These are phyloP conservation scores for Licmophora abbreviata DNA, from an alignment of 108 stramenopile species.

Conservation along the genomic window DNA sequence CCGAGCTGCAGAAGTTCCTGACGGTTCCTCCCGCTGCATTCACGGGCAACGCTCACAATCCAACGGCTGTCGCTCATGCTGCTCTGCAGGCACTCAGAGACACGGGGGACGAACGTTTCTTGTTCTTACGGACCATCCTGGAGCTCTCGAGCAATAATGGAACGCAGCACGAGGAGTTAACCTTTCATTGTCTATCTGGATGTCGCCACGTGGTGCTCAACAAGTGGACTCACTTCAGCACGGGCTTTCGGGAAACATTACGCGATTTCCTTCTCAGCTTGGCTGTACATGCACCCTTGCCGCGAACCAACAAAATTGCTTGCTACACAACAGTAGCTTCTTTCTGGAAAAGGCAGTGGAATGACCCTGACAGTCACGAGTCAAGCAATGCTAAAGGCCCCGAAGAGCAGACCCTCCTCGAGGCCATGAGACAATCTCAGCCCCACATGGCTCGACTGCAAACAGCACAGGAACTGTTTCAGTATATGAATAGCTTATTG, in stretches of 20 bases:
- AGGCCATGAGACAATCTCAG: slow-evolving; percentile 12
- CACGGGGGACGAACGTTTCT: slow-evolving; percentile 51
- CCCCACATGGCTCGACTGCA: slow-evolving; percentile 4
- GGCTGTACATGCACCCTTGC: slow-evolving; percentile 25
- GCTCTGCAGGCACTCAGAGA: slow-evolving; percentile 62
- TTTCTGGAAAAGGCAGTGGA: slow-evolving; percentile 76
- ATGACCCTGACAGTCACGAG: slow-evolving; percentile 5
- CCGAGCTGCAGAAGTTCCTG: slow-evolving; percentile 46
- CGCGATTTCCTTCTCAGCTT: slow-evolving; percentile 54
- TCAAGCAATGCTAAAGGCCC: slow-evolving; percentile 8
- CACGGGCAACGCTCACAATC: slow-evolving; percentile 8
- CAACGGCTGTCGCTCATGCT: slow-evolving; percentile 40
- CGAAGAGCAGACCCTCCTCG: slow-evolving; percentile 20
- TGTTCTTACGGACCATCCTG: slow-evolving; percentile 60
- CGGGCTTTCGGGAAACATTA: slow-evolving; percentile 22
- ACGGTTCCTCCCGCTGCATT: slow-evolving; percentile 37
- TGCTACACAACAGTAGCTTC: slow-evolving; percentile 51
- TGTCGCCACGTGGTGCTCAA: slow-evolving; percentile 53
- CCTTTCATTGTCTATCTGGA: slow-evolving; percentile 77
- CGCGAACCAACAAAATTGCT: slow-evolving; percentile 44
- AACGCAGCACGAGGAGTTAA: slow-evolving; percentile 42
- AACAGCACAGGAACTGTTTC: slow-evolving; percentile 14
- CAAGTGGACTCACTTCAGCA: slow-evolving; percentile 37
- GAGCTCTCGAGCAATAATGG: slow-evolving; percentile 26
- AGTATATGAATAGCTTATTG: slow-evolving; percentile 9